These are phyloP conservation scores for Boletellus ananas DNA, from an alignment of 768 basidiomycete genomes.

Conservation along the genomic window DNA sequence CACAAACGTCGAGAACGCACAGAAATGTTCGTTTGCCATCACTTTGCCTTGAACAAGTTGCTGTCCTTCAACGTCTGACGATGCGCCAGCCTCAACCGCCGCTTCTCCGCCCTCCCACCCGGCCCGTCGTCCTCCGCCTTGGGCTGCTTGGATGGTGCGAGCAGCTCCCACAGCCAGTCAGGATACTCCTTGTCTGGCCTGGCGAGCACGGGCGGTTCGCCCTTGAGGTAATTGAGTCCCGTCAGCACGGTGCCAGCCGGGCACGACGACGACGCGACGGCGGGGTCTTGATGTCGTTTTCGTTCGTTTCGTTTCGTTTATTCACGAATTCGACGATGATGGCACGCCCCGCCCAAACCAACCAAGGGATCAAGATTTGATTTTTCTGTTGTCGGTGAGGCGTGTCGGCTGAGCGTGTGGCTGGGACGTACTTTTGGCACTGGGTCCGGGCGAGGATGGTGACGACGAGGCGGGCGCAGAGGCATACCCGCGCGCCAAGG, in stretches of 20 bases:
- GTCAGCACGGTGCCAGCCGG: conserved; percentile 66
- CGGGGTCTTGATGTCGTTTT: too few species aligned
- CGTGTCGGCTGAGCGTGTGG: not conserved
- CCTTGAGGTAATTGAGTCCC: conserved; percentile 83
- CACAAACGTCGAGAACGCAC: not conserved
- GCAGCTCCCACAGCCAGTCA: conserved; percentile 79
- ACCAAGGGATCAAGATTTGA: too few species aligned
- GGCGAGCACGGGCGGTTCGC: conserved; percentile 72
- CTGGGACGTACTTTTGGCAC: conserved; percentile 18
- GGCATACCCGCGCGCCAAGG: conserved; percentile 13
- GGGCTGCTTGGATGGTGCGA: conserved; percentile 39
- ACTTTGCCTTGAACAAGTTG: conserved; percentile 87
- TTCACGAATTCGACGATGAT: too few species aligned
- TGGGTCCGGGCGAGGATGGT: conserved; percentile 4
- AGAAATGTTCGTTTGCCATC: conserved; percentile 2
- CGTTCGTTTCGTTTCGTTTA: too few species aligned
- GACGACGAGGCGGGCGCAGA: conserved; percentile 4
- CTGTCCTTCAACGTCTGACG: conserved; percentile 70
- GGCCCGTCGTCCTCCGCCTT: conserved; percentile 68
- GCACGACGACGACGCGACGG: conserved; percentile 53
- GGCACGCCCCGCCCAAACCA: too few species aligned
- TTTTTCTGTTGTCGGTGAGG: too few species aligned
- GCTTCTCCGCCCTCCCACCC: conserved; percentile 61
- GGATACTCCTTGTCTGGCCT: conserved; percentile 83
- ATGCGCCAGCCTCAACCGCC: conserved; percentile 55